Evolutionary conservation across 495 filamentous ascomycete species (phyloP), one percentile per base, ranked within the genome.

Genomic region (Penicillium cinerascens): DNA sequence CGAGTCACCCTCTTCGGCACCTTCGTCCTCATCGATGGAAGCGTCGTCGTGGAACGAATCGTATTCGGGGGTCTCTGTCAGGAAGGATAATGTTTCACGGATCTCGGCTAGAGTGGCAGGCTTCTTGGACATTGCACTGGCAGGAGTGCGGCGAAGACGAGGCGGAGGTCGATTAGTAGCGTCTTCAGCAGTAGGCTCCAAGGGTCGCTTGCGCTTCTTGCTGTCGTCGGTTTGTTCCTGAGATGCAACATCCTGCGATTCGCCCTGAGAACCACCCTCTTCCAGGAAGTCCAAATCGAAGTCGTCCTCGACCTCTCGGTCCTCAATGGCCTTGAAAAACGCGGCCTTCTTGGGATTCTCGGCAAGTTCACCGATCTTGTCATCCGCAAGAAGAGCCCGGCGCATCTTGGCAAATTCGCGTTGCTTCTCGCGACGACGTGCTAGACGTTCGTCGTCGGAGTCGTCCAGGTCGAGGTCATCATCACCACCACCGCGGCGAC

Each of bases 381-480:
- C 91, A 60, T 98, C 92, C n/a, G 86, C 81, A 16, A 97, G 78
- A 8, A 99, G 77, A 15, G 90, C 88, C 61, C 87, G 90, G 42
- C 90, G 86, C 88, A 96, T 95, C 69, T 88, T 89, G 20, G 89
- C 88, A 67, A 95, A 92, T 59, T 97, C 87, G 49, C 84, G 75
- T 40, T 92, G 84, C 70, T 95, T 97, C 71, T 85, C 81, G 6
- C 91, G 81, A 26, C 87, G 84, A 39, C 85, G 81, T 23, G 88
- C 84, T 59, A 88, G 81, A 2, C 79, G 85, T 43, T 89, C 88
- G 61, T 97, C 92, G 37, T 95, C 91, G 4, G 87, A 88, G 62
- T 96, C 92, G 9, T 87, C 88, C 18, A 96, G 79, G 54, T 95
- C 90, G 42, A 87, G 75, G 40, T 87, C 82, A 63, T 87, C 87